These are phyloP conservation scores for Tolypocladium tropicale DNA, from an alignment of 2,329 filamentous ascomycete species.

Conservation along the genomic window DNA sequence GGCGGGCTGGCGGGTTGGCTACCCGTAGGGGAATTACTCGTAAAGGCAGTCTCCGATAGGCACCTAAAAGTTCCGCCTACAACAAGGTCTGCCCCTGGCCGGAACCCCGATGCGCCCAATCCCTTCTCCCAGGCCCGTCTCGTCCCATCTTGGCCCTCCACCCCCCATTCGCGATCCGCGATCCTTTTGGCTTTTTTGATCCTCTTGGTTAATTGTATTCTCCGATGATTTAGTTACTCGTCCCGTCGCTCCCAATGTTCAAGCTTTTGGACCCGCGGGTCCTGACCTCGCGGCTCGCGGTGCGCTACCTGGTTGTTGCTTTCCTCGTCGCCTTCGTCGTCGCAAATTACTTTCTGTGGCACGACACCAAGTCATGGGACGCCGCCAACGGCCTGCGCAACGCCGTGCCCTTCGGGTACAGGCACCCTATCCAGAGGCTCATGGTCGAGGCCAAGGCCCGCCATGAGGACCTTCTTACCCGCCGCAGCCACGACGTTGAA, in stretches of 20 bases:
- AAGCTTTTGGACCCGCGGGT: constrained; percentile 1
- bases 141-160: background rate
- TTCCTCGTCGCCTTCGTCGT: constrained; percentile 12
- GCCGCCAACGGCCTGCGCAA: constrained; percentile 8
- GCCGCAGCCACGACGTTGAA: constrained; percentile 36
- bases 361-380: constrained; percentile 15
- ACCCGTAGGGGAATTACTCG: too few species aligned
- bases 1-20: too few species aligned
- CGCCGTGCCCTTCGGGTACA: constrained; percentile 12
- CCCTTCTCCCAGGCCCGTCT: background rate
- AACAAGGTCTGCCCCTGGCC: background rate
- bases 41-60: too few species aligned
- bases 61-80: too few species aligned
- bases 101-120: background rate
- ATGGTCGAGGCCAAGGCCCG: constrained; percentile 33
- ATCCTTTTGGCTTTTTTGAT: background rate
- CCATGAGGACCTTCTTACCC: constrained; percentile 30
- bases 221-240: background rate
- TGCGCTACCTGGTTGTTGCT: constrained; percentile 17
- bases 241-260: background rate
- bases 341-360: constrained; percentile 21
- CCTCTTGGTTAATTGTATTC: background rate
- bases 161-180: background rate
- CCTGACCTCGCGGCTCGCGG: constrained; percentile 16
- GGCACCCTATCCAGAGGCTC: constrained; percentile 41